Base-by-base conservation (phyloP, 306 rosid genomes). In the Ammopiptanthus mongolicus region DNA sequence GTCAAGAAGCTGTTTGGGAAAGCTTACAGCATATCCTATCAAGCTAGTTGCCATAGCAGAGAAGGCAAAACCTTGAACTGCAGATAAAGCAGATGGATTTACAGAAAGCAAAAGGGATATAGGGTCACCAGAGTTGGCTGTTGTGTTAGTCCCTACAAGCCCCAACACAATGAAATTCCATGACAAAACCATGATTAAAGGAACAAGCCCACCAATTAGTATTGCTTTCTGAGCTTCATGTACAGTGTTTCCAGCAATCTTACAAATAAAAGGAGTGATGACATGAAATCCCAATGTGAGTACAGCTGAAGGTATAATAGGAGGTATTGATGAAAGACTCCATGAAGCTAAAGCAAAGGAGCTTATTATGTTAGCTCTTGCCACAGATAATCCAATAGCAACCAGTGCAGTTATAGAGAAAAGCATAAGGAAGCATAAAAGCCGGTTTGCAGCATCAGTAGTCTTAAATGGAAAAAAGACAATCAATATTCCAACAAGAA, bases 161-260 rank as follows among this genome's bases (percentile, higher is more conserved):
- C 89, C 90, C 84, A 88, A 82, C 19, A 86, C 91, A 77, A 84
- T 82, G 74, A 84, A 82, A 78, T 88, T 88, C 87, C 93, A 84
- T 41, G 88, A 82, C 71, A 88, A 73, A 53, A 82, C 91, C 86
- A 84, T 88, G 13, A 76, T 14, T 39, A 88, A 47, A 2, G 93
- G 90, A 75, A 86, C 84, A 37, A 60, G 23, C 21, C 90, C 89
- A 18, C 90, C 93, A 23, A 86, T 62, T 37, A 88, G 74, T 64
- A 88, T 82, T 41, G 93, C 87, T 23, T 76, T 88, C 13, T 86
- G 73, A 72, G 84, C 87, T 6, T 88, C 87, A 10, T 60, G 8
- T 5, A 86, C 28, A 5, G 80, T 84, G 62, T 84, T 69, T 60
- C 91, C 86, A 31, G 84, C 85, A 80, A 86, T 65, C 70, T 75